phyloP scores from a whole-genome alignment of 2,329 filamentous ascomycete species.

The Beauveria bassiana region DNA sequence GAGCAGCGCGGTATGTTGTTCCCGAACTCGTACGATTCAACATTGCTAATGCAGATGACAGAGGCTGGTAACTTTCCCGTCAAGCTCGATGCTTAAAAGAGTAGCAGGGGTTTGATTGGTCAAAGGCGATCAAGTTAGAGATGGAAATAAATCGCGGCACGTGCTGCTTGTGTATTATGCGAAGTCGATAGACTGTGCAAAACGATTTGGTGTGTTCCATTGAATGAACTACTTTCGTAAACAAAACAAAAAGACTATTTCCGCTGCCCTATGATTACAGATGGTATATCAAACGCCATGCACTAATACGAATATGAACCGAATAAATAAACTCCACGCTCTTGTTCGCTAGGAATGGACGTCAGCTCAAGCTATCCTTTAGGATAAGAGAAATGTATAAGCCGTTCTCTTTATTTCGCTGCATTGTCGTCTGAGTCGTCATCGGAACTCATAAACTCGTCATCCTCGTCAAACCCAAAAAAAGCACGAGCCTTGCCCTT shows the following conservation, averaged over 20 bases:
- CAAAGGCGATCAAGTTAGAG: conserved; percentile 19
- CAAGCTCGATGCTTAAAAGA: conserved; percentile 51
- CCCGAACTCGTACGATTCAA: background rate
- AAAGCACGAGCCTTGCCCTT: conserved; percentile 43
- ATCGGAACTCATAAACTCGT: conserved; percentile 64
- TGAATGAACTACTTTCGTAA: background rate
- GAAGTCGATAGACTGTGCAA: conserved; percentile 24
- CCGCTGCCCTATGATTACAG: conserved; percentile 3
- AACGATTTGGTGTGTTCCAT: conserved; percentile 10
- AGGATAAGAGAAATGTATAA: background rate
- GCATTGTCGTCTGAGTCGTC: conserved; percentile 43
- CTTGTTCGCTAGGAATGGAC: background rate
- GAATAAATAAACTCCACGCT: background rate
- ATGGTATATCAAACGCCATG: background rate
- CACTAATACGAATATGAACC: too few species aligned
- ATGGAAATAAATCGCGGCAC: conserved; percentile 20
- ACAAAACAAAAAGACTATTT: background rate
- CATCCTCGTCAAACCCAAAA: conserved; percentile 73
- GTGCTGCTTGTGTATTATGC: conserved; percentile 31
- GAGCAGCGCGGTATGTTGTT: conserved; percentile 77
- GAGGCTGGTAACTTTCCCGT: conserved; percentile 62
- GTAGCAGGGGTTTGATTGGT: conserved; percentile 11
- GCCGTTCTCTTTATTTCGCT: background rate
- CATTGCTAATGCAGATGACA: conserved; percentile 30
- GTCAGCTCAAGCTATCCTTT: background rate